Base-by-base conservation (phyloP, 2,329 filamentous ascomycete species). In the Aspergillus piperis region DNA sequence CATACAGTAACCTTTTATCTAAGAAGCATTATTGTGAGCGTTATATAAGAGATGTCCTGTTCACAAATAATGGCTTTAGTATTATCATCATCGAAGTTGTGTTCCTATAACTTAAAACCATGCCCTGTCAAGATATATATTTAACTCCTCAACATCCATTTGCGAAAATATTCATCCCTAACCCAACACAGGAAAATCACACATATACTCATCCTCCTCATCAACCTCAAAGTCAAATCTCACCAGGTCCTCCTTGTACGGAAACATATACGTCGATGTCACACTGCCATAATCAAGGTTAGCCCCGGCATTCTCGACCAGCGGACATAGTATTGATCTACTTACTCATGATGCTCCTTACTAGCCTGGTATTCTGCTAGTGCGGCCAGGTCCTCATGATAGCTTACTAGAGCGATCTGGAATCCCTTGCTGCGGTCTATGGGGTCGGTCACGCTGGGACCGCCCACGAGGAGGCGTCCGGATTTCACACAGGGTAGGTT, bases 211-310 rank as follows among this genome's bases (percentile, higher is more conserved):
- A 21, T 83, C 79, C 57, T 58, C 66, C 5, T 54, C 57, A 27
- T 72, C 70, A 1, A 73, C 70, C 55, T 85, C 82, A 62, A 85
- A 85, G 63, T 85, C 83, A 65, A 84, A 85, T 17, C 83, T 73
- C 15, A 77, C 76, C 1, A 85, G 70, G 58, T 85, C 82, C 54
- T 85, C 82, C 17, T 80, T 81, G 64, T 77, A 85, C 0, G 83
- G 83, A 70, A 80, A 83, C 7, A 86, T 70, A 54, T 81, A 82
- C 3, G 75, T 78, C 30, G 75, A 79, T 0, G 83, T 85, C 0
- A 85, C 81, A 54, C 83, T 85, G 42, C 19, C 2, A 3, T 5
- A 21, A 2, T 15, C 42, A 25, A 27, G 10, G 32, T 30, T 39
- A 23, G 8, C n/a, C 8, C 61, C 8, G 3, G 27, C 27, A 30